These are phyloP conservation scores for Pinguiococcus pyrenoidosus DNA, from an alignment of 108 stramenopile genomes.

Conservation along the genomic window DNA sequence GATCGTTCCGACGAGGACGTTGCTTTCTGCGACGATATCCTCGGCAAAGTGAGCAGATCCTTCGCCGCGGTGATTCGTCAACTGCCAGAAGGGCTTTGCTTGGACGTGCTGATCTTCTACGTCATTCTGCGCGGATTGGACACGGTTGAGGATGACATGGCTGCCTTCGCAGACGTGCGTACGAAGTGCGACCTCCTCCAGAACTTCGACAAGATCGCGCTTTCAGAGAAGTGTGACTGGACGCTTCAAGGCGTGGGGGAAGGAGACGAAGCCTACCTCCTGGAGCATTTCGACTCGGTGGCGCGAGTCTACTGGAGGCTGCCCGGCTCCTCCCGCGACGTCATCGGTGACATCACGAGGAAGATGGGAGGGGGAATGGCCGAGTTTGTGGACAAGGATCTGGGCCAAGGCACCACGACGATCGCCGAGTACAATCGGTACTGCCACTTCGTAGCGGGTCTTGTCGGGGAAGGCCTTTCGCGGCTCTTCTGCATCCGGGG, in stretches of 20 bases:
- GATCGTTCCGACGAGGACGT: conserved; percentile 53
- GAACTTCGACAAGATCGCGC: conserved; percentile 67
- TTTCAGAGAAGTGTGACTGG: conserved; percentile 71
- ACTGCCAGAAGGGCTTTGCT: conserved; percentile 60
- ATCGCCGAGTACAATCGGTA: conserved; percentile 80
- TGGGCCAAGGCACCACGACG: conserved; percentile 86
- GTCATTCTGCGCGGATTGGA: conserved; percentile 87
- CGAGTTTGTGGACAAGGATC: conserved; percentile 84
- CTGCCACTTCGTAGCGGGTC: conserved; percentile 95
- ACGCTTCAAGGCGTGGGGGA: conserved; percentile 78
- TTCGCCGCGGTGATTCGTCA: conserved; percentile 97
- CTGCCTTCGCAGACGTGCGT: conserved; percentile 49
- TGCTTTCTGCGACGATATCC: conserved; percentile 84
- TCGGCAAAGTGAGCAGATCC: conserved; percentile 75
- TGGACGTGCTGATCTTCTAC: conserved; percentile 91
- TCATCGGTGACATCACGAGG: conserved; percentile 83
- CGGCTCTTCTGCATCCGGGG: conserved; percentile 53
- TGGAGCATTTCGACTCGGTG: conserved; percentile 80
- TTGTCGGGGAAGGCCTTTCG: conserved; percentile 93
- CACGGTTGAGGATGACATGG: conserved; percentile 98
- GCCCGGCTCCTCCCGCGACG: conserved; percentile 46
- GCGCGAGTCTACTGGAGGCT: conserved; percentile 55
- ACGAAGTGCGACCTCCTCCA: conserved; percentile 62
- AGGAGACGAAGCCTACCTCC: conserved; percentile 70
- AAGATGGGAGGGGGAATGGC: conserved; percentile 98